These are phyloP conservation scores for Pyrus hybrid DNA, from an alignment of 331 rosid species.

Conservation along the genomic window DNA sequence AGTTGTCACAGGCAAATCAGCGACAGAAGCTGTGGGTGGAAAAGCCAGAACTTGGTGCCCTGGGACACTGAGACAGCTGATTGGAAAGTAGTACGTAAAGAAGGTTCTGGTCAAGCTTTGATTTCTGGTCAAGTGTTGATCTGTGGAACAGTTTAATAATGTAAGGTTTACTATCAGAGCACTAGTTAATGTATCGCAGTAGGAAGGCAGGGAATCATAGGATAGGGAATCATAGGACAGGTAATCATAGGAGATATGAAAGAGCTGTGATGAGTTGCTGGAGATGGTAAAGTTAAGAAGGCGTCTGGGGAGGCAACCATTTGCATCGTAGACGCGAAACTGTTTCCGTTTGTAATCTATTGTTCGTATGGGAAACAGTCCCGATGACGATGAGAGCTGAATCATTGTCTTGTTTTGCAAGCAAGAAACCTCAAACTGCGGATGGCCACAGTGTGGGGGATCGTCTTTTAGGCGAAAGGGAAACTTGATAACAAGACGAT, in stretches of 20 bases:
- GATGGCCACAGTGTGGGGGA: background rate
- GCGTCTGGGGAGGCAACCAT: background rate
- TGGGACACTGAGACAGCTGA: background rate
- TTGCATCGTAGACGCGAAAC: background rate
- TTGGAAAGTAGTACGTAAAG: background rate
- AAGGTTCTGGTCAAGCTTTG: background rate
- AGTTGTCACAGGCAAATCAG: background rate
- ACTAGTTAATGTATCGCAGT: too few relatives aligned
- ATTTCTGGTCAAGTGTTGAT: background rate
- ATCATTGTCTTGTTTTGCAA: background rate
- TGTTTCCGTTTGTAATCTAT: accelerated
- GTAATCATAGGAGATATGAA: too few relatives aligned
- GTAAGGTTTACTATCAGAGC: too few relatives aligned
- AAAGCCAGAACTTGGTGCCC: background rate
- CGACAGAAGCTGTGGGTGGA: background rate
- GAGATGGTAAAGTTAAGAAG: background rate
- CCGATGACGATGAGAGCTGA: background rate
- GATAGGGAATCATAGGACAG: too few relatives aligned
- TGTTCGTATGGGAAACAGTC: background rate
- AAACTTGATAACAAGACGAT: background rate
- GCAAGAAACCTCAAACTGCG: background rate
- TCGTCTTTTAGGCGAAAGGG: background rate
- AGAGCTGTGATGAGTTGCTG: background rate
- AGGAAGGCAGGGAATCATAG: too few relatives aligned
- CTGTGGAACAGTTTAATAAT: background rate